Percentiles rank a stretch among this genome's conserved stretches.
These are phyloP conservation scores for Trichosanthes cucumerina DNA, from an alignment of 306 rosid genomes.

Conservation along the genomic window DNA sequence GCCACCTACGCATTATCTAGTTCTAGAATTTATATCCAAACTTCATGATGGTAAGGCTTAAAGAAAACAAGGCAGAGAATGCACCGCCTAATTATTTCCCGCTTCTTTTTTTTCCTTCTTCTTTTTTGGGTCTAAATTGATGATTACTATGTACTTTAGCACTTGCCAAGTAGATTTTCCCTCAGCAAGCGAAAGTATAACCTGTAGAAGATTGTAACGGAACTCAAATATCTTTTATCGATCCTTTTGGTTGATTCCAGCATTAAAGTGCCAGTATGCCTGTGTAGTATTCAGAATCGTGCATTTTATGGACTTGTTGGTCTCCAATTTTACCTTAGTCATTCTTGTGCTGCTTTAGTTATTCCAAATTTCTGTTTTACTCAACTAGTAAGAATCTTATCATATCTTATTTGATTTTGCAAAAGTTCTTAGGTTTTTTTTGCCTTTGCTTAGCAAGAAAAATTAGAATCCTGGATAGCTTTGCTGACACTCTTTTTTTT, in stretches of 20 bases:
- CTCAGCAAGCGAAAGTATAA: neutral
- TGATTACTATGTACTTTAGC: neutral
- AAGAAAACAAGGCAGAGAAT: neutral
- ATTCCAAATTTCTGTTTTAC: constrained; percentile 2
- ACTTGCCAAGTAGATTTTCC: neutral
- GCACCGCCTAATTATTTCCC: neutral
- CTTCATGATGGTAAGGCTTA: neutral
- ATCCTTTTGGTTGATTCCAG: neutral
- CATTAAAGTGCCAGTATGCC: neutral
- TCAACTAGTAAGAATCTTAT: neutral
- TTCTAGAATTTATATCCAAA: neutral
- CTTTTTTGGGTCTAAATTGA: neutral
- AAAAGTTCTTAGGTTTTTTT: neutral
- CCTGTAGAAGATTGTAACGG: neutral
- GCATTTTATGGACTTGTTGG: neutral
- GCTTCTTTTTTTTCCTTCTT: neutral
- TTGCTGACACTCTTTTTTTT: neutral
- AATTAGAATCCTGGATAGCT: neutral
- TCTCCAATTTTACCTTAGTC: neutral
- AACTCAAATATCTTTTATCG: neutral
- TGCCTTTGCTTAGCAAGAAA: neutral
- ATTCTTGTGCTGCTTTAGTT: constrained; percentile 2
- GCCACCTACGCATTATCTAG: neutral
- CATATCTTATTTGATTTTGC: neutral
- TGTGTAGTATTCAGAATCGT: neutral